Percentiles rank a stretch among this genome's conserved stretches.
phyloP scores from a whole-genome alignment of 2,329 filamentous ascomycete species.

The Colletotrichum navitas region DNA sequence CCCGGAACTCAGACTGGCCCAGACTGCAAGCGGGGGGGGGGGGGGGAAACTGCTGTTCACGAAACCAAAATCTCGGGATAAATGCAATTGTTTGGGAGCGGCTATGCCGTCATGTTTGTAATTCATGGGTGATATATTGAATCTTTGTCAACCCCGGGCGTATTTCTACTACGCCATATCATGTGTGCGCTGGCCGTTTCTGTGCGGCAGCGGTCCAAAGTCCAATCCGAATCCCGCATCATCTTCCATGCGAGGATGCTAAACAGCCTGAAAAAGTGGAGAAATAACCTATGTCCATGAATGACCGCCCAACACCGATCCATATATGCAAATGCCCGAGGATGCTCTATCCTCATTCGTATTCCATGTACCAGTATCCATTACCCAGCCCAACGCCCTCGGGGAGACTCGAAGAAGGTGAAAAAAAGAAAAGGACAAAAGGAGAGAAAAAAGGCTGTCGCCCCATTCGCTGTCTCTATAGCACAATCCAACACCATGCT shows the following conservation, averaged over 20 bases:
- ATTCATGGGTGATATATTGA: not conserved
- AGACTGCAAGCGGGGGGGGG: constrained; percentile 25
- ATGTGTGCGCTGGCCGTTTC: constrained; percentile 19
- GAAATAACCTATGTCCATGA: constrained; percentile 25
- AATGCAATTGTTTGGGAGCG: constrained; percentile 25
- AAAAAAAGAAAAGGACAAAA: not conserved
- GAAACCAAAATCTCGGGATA: constrained; percentile 2
- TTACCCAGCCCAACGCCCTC: constrained; percentile 41
- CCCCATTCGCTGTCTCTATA: constrained; percentile 33
- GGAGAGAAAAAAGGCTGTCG: constrained; percentile 21
- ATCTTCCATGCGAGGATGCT: constrained; percentile 24
- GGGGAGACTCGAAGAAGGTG: not conserved
- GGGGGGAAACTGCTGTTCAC: constrained; percentile 6
- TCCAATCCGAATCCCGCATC: constrained; percentile 18
- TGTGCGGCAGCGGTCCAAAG: constrained; percentile 4
- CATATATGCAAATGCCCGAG: constrained; percentile 42
- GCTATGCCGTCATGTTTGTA: constrained; percentile 15
- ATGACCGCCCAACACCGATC: constrained; percentile 38
- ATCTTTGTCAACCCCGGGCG: constrained; percentile 14
- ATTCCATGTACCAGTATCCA: constrained; percentile 37
- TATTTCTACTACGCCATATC: constrained; percentile 28
- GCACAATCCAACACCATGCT: constrained; percentile 42
- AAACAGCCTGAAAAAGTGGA: constrained; percentile 6
- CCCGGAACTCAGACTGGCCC: not conserved
- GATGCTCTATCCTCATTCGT: constrained; percentile 39